A percentile compares a stretch with the other conserved stretches of the same genome.
These are phyloP conservation scores for Staphylotrichum longicolle DNA, from an alignment of 495 filamentous ascomycete species.

Conservation along the genomic window DNA sequence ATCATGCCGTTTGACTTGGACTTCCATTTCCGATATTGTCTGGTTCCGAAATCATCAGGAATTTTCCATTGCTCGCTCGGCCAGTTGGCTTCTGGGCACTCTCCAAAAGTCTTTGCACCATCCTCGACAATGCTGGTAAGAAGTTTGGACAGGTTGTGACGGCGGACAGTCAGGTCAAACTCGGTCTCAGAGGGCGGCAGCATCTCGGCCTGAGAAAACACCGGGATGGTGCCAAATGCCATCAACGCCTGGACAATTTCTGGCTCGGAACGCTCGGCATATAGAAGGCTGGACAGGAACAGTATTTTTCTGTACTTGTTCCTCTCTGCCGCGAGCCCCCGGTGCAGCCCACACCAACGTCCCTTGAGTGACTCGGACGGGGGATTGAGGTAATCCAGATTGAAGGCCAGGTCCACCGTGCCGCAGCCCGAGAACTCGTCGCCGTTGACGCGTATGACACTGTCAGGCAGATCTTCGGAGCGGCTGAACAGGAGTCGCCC, in stretches of 20 bases:
- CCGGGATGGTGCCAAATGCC: slow-evolving; percentile 12
- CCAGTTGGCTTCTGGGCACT: not conserved
- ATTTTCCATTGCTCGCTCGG: not conserved
- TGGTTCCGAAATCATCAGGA: not conserved
- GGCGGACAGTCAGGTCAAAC: slow-evolving; percentile 9
- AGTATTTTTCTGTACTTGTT: slow-evolving; percentile 22
- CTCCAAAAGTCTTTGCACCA: not conserved
- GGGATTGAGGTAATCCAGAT: not conserved
- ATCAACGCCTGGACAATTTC: slow-evolving; percentile 25
- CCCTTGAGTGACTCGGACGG: not conserved
- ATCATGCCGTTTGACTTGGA: not conserved
- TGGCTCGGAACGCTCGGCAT: slow-evolving; percentile 9
- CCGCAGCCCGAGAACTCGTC: slow-evolving; percentile 4
- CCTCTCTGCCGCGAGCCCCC: slow-evolving; percentile 7
- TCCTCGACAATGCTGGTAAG: no score
- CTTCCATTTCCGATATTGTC: not conserved
- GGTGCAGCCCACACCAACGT: slow-evolving; percentile 22
- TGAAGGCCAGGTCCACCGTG: slow-evolving; percentile 4
- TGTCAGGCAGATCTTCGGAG: not conserved
- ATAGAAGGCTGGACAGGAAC: slow-evolving; percentile 22
- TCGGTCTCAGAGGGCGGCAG: slow-evolving; percentile 4
- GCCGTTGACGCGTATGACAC: slow-evolving; percentile 5
- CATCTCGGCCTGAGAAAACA: not conserved
- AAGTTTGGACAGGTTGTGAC: not conserved
- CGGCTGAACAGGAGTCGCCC: slow-evolving; percentile 6